Conservation (phyloP, 352 stramenopile genomes). For the Globisporangium recalcitrans region DNA sequence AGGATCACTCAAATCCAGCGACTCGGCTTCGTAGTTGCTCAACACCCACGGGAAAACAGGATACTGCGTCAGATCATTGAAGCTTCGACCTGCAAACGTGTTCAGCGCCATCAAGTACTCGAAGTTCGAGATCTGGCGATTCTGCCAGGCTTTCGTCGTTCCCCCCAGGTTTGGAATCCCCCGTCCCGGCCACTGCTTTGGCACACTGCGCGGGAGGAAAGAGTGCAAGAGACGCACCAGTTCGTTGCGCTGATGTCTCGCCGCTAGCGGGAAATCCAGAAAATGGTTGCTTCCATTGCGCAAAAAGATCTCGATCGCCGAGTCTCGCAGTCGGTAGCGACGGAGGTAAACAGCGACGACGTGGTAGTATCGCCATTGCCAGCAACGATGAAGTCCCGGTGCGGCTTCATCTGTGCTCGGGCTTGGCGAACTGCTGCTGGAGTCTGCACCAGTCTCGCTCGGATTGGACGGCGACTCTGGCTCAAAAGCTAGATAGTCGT, state of each 20-base stretch:
- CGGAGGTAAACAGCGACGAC: conserved; percentile 73
- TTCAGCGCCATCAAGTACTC: conserved; percentile 97
- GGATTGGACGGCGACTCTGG: conserved; percentile 28
- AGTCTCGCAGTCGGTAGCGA: conserved; percentile 78
- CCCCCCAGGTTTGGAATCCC: conserved; percentile 37
- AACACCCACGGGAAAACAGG: conserved; percentile 93
- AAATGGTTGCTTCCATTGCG: conserved; percentile 77
- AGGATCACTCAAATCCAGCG: conserved; percentile 78
- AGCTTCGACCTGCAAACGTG: conserved; percentile 83
- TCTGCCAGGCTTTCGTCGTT: conserved; percentile 79
- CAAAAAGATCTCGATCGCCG: conserved; percentile 78
- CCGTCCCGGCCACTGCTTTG: conserved; percentile 76
- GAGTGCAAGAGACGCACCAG: conserved; percentile 67
- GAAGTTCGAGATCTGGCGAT: conserved; percentile 85
- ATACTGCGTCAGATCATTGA: conserved; percentile 95
- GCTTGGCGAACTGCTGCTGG: not conserved
- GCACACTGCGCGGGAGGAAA: conserved; percentile 57
- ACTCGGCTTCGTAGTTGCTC: conserved; percentile 66
- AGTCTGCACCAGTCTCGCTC: not conserved
- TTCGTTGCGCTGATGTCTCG: conserved; percentile 75
- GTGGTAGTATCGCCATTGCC: conserved; percentile 78
- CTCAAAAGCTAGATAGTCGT: conserved; percentile 65
- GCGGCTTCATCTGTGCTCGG: conserved; percentile 45
- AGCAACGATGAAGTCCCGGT: conserved; percentile 63
- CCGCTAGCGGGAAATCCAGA: conserved; percentile 68